Conservation (phyloP, 139 green algal genomes). For the Chlorella vulgaris region DNA sequence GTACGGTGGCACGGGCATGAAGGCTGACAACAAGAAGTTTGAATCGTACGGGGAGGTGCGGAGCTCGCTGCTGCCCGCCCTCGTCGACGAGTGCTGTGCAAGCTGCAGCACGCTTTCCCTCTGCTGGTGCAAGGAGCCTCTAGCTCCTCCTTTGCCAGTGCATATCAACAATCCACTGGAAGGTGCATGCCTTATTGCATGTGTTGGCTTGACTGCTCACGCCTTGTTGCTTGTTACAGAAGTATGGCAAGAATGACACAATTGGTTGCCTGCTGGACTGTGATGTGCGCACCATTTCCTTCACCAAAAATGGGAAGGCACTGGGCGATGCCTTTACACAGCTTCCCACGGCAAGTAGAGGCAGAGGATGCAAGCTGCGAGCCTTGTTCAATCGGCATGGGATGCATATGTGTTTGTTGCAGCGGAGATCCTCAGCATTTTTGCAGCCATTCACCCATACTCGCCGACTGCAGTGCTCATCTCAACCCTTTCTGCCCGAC, state of each 20-base stretch:
- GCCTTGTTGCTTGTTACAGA: not conserved
- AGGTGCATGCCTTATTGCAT: no score
- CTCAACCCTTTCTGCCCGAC: no score
- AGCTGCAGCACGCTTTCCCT: no score
- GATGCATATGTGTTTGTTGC: no score
- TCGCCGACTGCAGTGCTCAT: no score
- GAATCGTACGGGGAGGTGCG: constrained; percentile 69
- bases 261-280: constrained; percentile 73
- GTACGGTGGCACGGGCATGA: constrained; percentile 82
- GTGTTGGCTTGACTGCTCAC: no score
- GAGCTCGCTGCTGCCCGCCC: not conserved
- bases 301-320: constrained; percentile 65
- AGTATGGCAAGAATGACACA: constrained; percentile 63
- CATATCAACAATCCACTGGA: no score
- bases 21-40: constrained; percentile 67
- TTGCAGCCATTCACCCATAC: no score
- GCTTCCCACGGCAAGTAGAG: constrained; percentile 35
- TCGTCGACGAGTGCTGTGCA: not conserved
- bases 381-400: no score
- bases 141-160: no score
- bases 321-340: constrained; percentile 69
- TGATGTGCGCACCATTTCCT: constrained; percentile 49
- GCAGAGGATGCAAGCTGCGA: not conserved
- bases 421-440: no score
- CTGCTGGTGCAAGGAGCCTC: no score